Conservation (phyloP, 1,284 basidiomycete genomes). For the Flammula alnicola region DNA sequence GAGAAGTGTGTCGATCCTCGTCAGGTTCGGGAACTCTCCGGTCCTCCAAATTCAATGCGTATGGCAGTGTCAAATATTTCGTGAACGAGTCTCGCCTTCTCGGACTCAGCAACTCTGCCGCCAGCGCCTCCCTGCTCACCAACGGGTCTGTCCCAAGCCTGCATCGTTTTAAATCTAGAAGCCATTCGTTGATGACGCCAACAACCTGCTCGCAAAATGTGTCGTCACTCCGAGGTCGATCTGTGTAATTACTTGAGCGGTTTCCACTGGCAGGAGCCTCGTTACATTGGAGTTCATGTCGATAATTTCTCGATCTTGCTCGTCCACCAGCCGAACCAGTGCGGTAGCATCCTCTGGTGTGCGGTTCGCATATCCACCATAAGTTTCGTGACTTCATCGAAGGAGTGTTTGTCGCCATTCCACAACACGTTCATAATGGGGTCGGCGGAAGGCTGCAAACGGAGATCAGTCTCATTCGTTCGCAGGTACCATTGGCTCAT, state of each 20-base stretch:
- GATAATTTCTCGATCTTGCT: conserved; percentile 86
- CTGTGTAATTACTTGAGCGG: conserved; percentile 80
- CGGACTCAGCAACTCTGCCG: conserved; percentile 69
- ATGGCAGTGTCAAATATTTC: conserved; percentile 37
- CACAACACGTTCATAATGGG: conserved; percentile 83
- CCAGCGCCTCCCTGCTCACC: conserved; percentile 74
- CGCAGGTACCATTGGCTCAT: conserved; percentile 73
- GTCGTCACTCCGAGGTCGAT: conserved; percentile 94
- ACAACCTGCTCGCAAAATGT: conserved; percentile 90
- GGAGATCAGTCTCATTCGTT: conserved; percentile 73
- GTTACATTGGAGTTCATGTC: conserved; percentile 74
- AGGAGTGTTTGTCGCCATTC: conserved; percentile 98
- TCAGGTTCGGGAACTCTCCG: conserved; percentile 55
- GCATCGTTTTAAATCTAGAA: conserved; percentile 80
- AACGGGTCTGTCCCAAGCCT: conserved; percentile 70
- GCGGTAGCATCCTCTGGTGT: conserved; percentile 67
- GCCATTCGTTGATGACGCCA: conserved; percentile 84
- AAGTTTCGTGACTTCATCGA: conserved; percentile 86
- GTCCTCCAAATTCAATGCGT: conserved; percentile 47
- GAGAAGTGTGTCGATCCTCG: conserved; percentile 75
- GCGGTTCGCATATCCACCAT: conserved; percentile 69
- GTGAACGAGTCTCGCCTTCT: conserved; percentile 53
- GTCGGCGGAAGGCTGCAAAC: conserved; percentile 74
- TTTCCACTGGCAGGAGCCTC: conserved; percentile 77
- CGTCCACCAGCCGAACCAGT: conserved; percentile 76